A percentile compares a stretch with the other conserved stretches of the same genome.
Evolutionary conservation across 2,329 filamentous ascomycete genomes (phyloP).

Genomic region (Xylariaceae sp.): DNA sequence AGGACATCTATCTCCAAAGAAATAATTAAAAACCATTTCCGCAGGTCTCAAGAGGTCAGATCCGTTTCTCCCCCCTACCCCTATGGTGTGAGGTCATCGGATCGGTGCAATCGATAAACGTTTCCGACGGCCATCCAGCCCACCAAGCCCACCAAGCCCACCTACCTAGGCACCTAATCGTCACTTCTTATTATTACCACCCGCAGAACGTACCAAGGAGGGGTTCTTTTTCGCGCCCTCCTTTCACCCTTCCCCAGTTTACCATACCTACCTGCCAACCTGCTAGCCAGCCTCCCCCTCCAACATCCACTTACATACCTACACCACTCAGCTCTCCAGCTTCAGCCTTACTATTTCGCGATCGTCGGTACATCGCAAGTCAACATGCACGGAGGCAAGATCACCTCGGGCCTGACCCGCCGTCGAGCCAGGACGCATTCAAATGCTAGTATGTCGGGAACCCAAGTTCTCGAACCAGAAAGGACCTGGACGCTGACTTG

Average conservation of each 20-base stretch:
- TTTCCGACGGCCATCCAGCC: too few species aligned
- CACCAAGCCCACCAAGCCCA: too few species aligned
- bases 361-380: background rate
- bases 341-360: background rate
- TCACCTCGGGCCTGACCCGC: constrained; percentile 21
- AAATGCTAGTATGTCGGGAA: constrained; percentile 23
- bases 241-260: background rate
- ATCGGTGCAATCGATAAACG: constrained; percentile 13
- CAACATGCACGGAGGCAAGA: constrained; percentile 24
- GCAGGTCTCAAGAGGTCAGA: background rate
- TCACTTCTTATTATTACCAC: too few species aligned
- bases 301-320: too few species aligned
- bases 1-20: too few species aligned
- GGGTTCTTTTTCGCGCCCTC: background rate
- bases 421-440: constrained; percentile 22
- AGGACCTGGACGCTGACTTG: constrained; percentile 2
- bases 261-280: background rate
- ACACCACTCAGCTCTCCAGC: background rate
- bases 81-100: constrained; percentile 16
- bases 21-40: too few species aligned
- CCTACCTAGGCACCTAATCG: too few species aligned
- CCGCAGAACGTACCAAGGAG: background rate
- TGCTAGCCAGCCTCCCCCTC: too few species aligned
- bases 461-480: background rate
- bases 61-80: background rate